Evolutionary conservation across 2,329 filamentous ascomycete species (phyloP), one percentile per base, ranked within the genome.

Genomic region (Xylariales sp.): DNA sequence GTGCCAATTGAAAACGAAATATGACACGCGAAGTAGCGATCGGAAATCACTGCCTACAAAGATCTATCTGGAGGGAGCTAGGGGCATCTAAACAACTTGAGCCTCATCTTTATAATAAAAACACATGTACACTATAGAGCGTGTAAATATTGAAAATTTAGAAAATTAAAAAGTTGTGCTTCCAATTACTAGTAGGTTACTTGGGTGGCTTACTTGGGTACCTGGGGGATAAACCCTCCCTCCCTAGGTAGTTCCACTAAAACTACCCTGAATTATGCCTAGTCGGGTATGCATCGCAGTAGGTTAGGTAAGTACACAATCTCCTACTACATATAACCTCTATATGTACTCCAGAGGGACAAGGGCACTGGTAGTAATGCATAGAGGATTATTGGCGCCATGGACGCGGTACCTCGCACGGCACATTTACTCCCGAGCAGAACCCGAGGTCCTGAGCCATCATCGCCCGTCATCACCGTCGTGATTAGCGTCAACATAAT

Each of bases 331-430:
- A n/a, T 39, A 9, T 39, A 7, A 39, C 12, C 8, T 39, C 8
- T 39, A 10, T 39, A 39, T 39, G 6, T 10, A 39, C 12, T 39
- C 8, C 8, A 36, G 34, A 7, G 34, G 6, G 12, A 10, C 12
- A 39, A 10, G n/a, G 18, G 14, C 39, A 54, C 23, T n/a, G 36
- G 49, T 41, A 32, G 23, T 23, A 43, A 52, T 41, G 46, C 28
- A 54, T 8, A 18, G 39, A 62, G 28, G 23, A 34, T 39, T 59
- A 39, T 39, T 59, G 56, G 56, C 34, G 50, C 60, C 60, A 48
- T 56, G 52, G 60, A 56, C 60, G 45, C 18, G 65, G 65, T 64
- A 59, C 55, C 57, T 63, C 43, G 49, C 41, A 58, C 59, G 58
- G 53, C 58, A 53, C 32, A 50, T 43, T 61, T 23, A 23, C 23